Evolutionary conservation across 176 grass and related monocot species (phyloP).

Genomic region (Olyra latifolia): DNA sequence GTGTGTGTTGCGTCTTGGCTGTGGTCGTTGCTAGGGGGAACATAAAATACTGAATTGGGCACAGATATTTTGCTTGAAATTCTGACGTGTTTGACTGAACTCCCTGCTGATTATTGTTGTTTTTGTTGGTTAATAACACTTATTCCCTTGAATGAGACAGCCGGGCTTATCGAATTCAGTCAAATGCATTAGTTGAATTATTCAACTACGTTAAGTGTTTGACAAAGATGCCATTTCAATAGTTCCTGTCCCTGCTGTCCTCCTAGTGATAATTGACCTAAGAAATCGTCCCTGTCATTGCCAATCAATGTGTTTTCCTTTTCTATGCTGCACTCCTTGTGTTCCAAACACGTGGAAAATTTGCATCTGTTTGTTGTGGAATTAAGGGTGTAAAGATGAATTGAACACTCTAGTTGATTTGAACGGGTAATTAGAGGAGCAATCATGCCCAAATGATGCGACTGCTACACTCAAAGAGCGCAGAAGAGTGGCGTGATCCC

Average conservation of each 20-base stretch:
- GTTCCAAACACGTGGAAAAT: neutral
- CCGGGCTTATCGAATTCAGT: neutral
- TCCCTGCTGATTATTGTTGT: neutral
- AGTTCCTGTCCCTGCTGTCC: neutral
- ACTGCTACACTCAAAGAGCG: neutral
- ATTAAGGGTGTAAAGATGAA: neutral
- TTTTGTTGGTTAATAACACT: neutral
- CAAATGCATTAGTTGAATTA: constrained; percentile 29
- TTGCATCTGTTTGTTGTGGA: neutral
- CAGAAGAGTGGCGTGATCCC: neutral
- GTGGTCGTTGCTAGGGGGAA: neutral
- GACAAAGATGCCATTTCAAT: constrained; percentile 3
- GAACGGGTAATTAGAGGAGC: neutral
- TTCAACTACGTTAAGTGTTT: neutral
- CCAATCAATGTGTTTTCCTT: neutral
- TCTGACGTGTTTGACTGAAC: neutral
- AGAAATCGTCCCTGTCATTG: neutral
- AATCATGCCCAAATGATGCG: neutral
- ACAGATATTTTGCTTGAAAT: neutral
- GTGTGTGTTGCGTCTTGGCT: neutral
- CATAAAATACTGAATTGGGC: neutral
- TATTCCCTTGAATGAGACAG: constrained; percentile 20
- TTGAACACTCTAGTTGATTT: neutral
- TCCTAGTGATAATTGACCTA: neutral
- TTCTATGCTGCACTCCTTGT: neutral